Evolutionary conservation across 352 stramenopile genomes (phyloP).

Genomic region (Stephanocyclus meneghinianus): DNA sequence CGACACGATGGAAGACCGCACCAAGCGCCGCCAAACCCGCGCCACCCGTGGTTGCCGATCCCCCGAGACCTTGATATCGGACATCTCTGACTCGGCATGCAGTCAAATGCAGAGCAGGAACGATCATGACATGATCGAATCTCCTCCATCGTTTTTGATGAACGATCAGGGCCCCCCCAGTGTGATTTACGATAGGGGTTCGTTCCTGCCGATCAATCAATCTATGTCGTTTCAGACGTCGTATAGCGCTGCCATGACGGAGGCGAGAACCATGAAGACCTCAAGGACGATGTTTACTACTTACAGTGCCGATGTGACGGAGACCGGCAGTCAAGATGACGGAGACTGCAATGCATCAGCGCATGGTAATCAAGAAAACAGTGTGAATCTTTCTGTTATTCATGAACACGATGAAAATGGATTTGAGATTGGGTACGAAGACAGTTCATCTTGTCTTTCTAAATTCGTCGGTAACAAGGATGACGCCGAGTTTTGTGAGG

Average conservation of each 20-base stretch:
- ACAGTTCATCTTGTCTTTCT: background rate
- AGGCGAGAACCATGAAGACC: background rate
- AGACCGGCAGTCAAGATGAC: background rate
- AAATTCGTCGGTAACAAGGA: background rate
- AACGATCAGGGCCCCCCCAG: background rate
- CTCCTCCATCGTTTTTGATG: constrained; percentile 2
- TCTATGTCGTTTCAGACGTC: background rate
- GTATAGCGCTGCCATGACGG: background rate
- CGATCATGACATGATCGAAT: background rate
- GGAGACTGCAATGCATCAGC: background rate
- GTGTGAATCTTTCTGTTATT: constrained; percentile 3
- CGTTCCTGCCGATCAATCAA: background rate
- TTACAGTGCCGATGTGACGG: background rate
- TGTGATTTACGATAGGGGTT: constrained; percentile 1
- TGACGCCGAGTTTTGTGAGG: background rate
- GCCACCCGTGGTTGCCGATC: background rate
- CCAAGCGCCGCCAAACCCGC: no score
- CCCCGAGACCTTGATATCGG: background rate
- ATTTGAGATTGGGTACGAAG: background rate
- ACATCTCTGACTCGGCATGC: background rate
- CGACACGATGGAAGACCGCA: no score
- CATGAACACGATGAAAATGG: background rate
- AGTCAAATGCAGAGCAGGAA: background rate
- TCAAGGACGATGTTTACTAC: no score
- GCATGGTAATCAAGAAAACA: background rate